Conservation (phyloP, 805 yeast species). For the Myxozyma geophila region DNA sequence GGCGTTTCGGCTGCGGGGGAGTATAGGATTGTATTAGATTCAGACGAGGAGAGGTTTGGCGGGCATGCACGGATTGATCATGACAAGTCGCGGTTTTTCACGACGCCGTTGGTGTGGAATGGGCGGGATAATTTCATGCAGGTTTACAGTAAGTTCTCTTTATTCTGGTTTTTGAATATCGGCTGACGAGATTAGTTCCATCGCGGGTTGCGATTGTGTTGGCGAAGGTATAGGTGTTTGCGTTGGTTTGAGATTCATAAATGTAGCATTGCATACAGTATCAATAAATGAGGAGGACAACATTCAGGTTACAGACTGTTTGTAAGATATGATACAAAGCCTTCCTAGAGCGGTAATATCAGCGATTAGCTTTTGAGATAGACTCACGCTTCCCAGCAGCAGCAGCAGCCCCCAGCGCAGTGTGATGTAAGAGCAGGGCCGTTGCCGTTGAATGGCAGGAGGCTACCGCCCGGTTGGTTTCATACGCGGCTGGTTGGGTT, state of each 20-base stretch:
- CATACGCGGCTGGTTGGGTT: too few species aligned
- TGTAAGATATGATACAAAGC: too few species aligned
- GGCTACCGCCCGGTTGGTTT: too few species aligned
- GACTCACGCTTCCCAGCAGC: too few species aligned
- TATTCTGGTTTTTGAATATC: not conserved
- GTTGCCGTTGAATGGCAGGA: too few species aligned
- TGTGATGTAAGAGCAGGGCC: too few species aligned
- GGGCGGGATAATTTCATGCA: constrained; percentile 74
- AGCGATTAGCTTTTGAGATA: too few species aligned
- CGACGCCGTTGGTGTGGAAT: constrained; percentile 82
- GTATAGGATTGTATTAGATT: constrained; percentile 73
- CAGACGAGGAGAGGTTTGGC: constrained; percentile 73
- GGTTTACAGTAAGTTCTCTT: constrained; percentile 50
- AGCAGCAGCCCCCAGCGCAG: too few species aligned
- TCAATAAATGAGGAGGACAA: not conserved
- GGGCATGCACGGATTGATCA: constrained; percentile 68
- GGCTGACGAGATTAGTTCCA: constrained; percentile 2
- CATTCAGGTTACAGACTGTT: too few species aligned
- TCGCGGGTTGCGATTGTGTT: constrained; percentile 13
- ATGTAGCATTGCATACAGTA: not conserved
- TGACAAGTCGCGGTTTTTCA: constrained; percentile 59
- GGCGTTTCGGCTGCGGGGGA: constrained; percentile 85
- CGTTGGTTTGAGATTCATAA: not conserved
- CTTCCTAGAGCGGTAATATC: too few species aligned
- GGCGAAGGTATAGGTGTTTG: not conserved